Conservation (phyloP, 2,329 filamentous ascomycete species). For the Colletotrichum orchidophilum region DNA sequence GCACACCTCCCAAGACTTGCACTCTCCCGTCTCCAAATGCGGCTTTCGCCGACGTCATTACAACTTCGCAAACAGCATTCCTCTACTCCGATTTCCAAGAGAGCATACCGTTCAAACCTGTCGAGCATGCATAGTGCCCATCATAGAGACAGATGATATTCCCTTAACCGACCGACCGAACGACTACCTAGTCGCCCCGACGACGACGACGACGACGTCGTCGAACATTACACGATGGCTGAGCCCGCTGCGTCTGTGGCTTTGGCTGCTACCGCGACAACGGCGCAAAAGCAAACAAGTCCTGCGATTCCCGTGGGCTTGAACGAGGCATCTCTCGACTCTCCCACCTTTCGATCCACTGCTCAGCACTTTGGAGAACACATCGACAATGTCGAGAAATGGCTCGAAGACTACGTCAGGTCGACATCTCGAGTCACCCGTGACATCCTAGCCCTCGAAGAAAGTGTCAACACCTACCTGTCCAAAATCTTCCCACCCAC, state of each 20-base stretch:
- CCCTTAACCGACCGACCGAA: constrained; percentile 2
- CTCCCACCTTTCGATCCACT: constrained; percentile 91
- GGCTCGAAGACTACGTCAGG: constrained; percentile 75
- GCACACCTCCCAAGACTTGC: constrained; percentile 20
- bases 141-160: constrained; percentile 14
- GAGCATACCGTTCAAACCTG: neutral
- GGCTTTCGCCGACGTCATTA: constrained; percentile 32
- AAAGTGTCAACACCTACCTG: constrained; percentile 80
- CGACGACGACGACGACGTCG: neutral
- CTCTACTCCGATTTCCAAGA: neutral
- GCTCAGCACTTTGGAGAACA: constrained; percentile 90
- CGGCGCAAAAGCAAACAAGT: constrained; percentile 38
- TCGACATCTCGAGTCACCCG: constrained; percentile 65
- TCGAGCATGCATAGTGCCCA: constrained; percentile 21
- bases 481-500: constrained; percentile 78
- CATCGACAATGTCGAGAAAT: constrained; percentile 88
- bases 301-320: constrained; percentile 78
- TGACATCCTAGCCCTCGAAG: constrained; percentile 79
- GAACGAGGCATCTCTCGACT: constrained; percentile 96
- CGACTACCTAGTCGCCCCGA: neutral
- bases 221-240: constrained; percentile 22
- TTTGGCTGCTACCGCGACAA: constrained; percentile 18
- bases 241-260: constrained; percentile 26
- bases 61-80: constrained; percentile 7
- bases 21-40: neutral